phyloP scores from a whole-genome alignment of 1,139 yeast genomes.

The Geotrichum macrosporum region DNA sequence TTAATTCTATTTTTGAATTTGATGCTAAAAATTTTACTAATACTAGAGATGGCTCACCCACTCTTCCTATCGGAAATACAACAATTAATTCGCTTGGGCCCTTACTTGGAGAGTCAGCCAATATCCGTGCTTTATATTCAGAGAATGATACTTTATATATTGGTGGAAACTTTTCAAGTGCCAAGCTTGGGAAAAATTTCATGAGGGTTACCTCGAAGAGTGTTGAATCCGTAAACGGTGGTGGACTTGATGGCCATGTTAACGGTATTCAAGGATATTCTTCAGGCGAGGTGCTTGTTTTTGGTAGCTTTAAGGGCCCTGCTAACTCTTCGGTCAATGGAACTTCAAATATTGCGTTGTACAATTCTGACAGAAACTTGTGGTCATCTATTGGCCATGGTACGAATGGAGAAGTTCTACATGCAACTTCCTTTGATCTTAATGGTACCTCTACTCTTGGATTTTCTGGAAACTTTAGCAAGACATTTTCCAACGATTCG shows the following conservation, averaged over 20 bases:
- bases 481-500: conserved; percentile 21
- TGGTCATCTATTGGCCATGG: conserved; percentile 33
- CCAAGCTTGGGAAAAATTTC: conserved; percentile 24
- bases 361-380: conserved; percentile 28
- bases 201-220: conserved; percentile 38
- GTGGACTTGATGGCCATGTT: conserved; percentile 44
- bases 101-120: conserved; percentile 23
- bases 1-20: conserved; percentile 82
- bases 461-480: conserved; percentile 37
- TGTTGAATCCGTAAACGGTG: conserved; percentile 31
- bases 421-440: conserved; percentile 28
- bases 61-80: conserved; percentile 58
- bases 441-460: conserved; percentile 39
- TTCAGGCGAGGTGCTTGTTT: conserved; percentile 31
- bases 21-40: conserved; percentile 62
- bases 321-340: conserved; percentile 32
- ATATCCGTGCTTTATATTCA: conserved; percentile 14
- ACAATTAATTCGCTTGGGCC: conserved; percentile 62
- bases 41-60: conserved; percentile 36
- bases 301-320: conserved; percentile 42
- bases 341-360: conserved; percentile 30
- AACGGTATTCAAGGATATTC: conserved; percentile 31
- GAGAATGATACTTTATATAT: conserved; percentile 37
- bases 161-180: conserved; percentile 52
- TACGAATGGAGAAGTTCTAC: conserved; percentile 30